These are phyloP conservation scores for Phytophthora gonapodyides DNA, from an alignment of 352 stramenopile species.

Conservation along the genomic window DNA sequence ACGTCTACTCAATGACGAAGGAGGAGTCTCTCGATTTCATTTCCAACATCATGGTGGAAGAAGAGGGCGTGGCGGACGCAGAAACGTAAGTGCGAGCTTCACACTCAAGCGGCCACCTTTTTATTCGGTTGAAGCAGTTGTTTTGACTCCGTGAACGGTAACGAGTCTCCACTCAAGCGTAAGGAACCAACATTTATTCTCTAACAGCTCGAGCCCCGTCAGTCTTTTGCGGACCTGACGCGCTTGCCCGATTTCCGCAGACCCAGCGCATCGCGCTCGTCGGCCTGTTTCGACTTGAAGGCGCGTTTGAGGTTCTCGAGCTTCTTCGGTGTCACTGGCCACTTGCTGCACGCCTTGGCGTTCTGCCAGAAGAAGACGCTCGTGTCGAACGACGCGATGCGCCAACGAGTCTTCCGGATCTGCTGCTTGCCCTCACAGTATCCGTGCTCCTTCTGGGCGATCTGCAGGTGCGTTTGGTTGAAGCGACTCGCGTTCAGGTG, in stretches of 20 bases:
- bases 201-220: constrained; percentile 15
- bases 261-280: constrained; percentile 68
- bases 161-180: constrained; percentile 3
- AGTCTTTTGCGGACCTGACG: constrained; percentile 42
- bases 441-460: constrained; percentile 87
- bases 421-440: constrained; percentile 94
- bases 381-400: constrained; percentile 94
- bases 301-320: constrained; percentile 56
- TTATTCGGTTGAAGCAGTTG: constrained; percentile 19
- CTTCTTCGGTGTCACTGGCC: constrained; percentile 65
- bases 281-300: constrained; percentile 82
- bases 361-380: constrained; percentile 97
- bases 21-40: constrained; percentile 98
- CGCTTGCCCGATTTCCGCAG: constrained; percentile 77
- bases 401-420: constrained; percentile 85
- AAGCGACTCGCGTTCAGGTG: constrained; percentile 75
- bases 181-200: constrained; percentile 23
- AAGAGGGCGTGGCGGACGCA: constrained; percentile 68
- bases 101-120: constrained; percentile 4
- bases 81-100: constrained; percentile 12
- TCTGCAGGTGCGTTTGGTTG: constrained; percentile 71
- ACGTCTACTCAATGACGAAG: constrained; percentile 94
- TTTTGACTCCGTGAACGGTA: constrained; percentile 23
- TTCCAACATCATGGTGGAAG: constrained; percentile 88
- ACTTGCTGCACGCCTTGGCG: constrained; percentile 65